Evolutionary conservation across 305 asterid genomes (phyloP).

Genomic region (Fraxinus latifolia): DNA sequence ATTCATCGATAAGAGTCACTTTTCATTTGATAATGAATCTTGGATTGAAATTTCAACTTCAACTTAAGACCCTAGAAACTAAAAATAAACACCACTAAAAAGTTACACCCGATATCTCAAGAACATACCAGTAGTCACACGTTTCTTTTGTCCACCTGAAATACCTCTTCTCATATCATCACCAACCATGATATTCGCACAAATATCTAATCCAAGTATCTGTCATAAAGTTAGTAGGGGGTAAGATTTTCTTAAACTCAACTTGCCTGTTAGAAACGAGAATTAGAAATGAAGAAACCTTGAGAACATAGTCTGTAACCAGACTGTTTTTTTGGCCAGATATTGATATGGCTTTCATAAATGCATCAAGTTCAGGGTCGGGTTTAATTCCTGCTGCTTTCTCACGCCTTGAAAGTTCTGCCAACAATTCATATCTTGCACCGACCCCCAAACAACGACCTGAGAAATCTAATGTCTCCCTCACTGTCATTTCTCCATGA

Average conservation of each 20-base stretch:
- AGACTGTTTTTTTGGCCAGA: slow-evolving; percentile 49
- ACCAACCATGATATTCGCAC: slow-evolving; percentile 51
- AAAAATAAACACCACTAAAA: not conserved
- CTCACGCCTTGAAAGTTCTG: slow-evolving; percentile 49
- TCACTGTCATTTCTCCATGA: slow-evolving; percentile 61
- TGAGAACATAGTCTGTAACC: slow-evolving; percentile 49
- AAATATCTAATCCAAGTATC: slow-evolving; percentile 53
- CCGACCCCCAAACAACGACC: slow-evolving; percentile 58
- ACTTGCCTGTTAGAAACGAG: not conserved
- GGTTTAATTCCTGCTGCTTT: slow-evolving; percentile 46
- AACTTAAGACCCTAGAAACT: not conserved
- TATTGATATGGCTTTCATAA: slow-evolving; percentile 46
- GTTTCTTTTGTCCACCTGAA: slow-evolving; percentile 57
- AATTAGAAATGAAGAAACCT: slow-evolving; percentile 30
- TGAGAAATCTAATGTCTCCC: slow-evolving; percentile 57
- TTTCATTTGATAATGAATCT: not conserved
- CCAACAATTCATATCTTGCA: slow-evolving; percentile 35
- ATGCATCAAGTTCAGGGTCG: slow-evolving; percentile 48
- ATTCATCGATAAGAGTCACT: not conserved
- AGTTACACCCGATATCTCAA: not conserved
- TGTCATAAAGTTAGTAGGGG: slow-evolving; percentile 9
- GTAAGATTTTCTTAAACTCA: not conserved
- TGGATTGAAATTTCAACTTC: not conserved
- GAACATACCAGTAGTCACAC: slow-evolving; percentile 45
- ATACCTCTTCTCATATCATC: slow-evolving; percentile 58